Percentiles rank a stretch among this genome's conserved stretches.
phyloP scores from a whole-genome alignment of 495 filamentous ascomycete genomes.

The Evernia prunastri region DNA sequence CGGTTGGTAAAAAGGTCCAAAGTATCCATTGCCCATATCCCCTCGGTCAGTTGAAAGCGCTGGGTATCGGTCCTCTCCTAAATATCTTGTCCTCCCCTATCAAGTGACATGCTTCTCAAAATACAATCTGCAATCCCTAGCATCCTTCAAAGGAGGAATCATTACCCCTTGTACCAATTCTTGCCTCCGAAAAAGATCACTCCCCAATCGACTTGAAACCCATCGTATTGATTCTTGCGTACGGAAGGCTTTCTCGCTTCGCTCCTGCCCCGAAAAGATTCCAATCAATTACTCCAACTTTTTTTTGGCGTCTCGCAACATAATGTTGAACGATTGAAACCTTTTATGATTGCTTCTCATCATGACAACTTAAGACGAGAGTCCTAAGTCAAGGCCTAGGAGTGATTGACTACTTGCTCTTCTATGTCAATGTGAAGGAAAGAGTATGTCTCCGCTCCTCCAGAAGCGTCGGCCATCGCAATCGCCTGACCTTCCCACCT shows the following conservation, averaged over 20 bases:
- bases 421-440: neutral
- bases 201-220: neutral
- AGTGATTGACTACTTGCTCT: neutral
- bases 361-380: neutral
- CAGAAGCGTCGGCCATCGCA: constrained; percentile 2
- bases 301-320: neutral
- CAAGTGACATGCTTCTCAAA: neutral
- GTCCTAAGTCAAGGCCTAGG: neutral
- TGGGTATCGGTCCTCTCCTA: neutral
- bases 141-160: neutral
- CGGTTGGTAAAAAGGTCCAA: neutral
- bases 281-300: neutral
- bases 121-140: neutral
- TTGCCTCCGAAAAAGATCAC: neutral
- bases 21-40: neutral
- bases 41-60: no score
- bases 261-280: constrained; percentile 9
- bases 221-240: neutral
- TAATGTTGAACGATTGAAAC: neutral
- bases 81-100: neutral
- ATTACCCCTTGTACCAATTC: neutral
- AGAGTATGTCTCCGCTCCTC: constrained; percentile 15
- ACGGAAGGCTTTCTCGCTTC: neutral
- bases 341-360: neutral
- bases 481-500: neutral